Conservation (phyloP, 2,329 filamentous ascomycete species). For the Exserohilum rostratum region DNA sequence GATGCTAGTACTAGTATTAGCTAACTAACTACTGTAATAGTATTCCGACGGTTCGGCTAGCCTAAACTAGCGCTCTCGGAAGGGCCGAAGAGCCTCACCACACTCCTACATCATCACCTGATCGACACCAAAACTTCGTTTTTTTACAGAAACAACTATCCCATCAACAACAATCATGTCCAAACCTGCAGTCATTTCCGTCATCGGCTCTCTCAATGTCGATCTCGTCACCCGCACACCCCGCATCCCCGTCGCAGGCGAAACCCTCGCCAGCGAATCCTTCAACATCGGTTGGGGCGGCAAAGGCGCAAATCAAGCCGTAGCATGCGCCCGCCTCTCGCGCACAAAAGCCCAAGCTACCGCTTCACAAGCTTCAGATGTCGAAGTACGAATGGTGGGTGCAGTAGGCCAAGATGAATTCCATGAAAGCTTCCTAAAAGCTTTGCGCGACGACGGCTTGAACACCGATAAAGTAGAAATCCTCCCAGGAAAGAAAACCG, state of each 20-base stretch:
- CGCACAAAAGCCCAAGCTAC: conserved; percentile 52
- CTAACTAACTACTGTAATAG: too few species aligned
- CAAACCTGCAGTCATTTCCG: conserved; percentile 66
- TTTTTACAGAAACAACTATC: not conserved
- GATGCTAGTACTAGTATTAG: too few species aligned
- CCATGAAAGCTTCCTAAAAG: conserved; percentile 49
- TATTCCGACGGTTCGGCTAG: conserved; percentile 8
- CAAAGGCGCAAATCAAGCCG: conserved; percentile 95
- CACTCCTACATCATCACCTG: not conserved
- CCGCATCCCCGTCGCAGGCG: conserved; percentile 81
- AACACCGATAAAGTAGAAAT: conserved; percentile 49
- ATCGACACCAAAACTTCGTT: not conserved
- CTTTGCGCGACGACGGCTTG: conserved; percentile 53
- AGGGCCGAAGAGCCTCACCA: conserved; percentile 5
- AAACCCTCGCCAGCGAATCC: conserved; percentile 80
- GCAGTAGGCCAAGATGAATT: conserved; percentile 57
- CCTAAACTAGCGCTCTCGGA: conserved; percentile 8
- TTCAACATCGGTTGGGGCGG: conserved; percentile 85
- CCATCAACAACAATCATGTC: conserved; percentile 23
- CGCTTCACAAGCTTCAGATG: conserved; percentile 31
- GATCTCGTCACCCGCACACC: conserved; percentile 89
- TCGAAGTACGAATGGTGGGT: conserved; percentile 58
- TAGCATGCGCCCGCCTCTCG: conserved; percentile 83
- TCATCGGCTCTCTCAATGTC: conserved; percentile 92
- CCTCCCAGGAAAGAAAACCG: conserved; percentile 53